Evolutionary conservation across 129 eudicot species (phyloP), one percentile per base, ranked within the genome.

Genomic region (Pulicaria dysenterica): DNA sequence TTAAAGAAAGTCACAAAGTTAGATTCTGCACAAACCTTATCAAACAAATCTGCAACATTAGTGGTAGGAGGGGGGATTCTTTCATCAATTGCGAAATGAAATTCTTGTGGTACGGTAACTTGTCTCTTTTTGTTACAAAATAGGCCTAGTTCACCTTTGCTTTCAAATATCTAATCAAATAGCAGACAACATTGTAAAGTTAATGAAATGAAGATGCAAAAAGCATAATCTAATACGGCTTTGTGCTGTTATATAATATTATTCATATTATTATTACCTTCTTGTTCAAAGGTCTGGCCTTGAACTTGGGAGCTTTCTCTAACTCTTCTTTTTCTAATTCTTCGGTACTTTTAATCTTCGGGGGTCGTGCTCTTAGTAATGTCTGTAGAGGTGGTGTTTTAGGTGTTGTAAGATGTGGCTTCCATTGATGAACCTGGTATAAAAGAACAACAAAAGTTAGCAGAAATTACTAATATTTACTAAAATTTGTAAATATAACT

Each of bases 251-350:
- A 3, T 53, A 12, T 4, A 62, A 37, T 41, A 7, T 31, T 19
- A 24, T 55, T 70, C 19, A 14, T 47, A 4, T 54, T 4, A 5
- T 70, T 38, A 31, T 8, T 76, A 95, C 99, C 96, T 90, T 95
- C 79, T 83, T 95, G 74, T 88, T 95, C 75, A 95, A 64, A 68
- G 99, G 99, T 72, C 96, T 89, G 51, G 99, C 99, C 71, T 90
- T 95, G 78, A 95, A 95, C 82, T 86, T 85, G 5, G 97, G 97
- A 49, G 86, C 81, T 55, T 95, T 90, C 50, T 95, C 97, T 6
- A 95, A 87, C 79, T 84, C 88, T 80, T 95, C 91, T 73, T 77
- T 83, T 66, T 90, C 99, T 5, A 95, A 74, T 65, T 94, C 99
- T 59, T 84, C 89, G 0, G 85, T 82, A 49, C 81, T 90, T 78